phyloP scores from a whole-genome alignment of 257 asterid genomes.

The Marsdenia floribunda region DNA sequence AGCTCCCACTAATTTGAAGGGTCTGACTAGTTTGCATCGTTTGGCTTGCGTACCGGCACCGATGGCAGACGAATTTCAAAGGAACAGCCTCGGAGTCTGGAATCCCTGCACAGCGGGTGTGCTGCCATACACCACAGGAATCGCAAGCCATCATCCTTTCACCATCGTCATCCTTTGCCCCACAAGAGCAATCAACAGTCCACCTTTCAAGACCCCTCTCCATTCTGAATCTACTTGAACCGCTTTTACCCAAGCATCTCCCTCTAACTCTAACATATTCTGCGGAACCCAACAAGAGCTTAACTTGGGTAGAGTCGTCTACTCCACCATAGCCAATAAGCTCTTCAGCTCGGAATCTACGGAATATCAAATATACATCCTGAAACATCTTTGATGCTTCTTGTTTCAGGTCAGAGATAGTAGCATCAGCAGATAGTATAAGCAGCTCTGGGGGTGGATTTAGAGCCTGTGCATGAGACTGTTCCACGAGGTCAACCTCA shows the following conservation, averaged over 20 bases:
- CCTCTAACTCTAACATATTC: slow-evolving; percentile 55
- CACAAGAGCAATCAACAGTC: slow-evolving; percentile 84
- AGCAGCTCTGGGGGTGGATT: slow-evolving; percentile 82
- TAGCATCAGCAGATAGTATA: slow-evolving; percentile 59
- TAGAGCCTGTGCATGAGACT: slow-evolving; percentile 30
- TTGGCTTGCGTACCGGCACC: slow-evolving; percentile 36
- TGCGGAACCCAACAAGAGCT: slow-evolving; percentile 64
- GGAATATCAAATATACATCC: slow-evolving; percentile 68
- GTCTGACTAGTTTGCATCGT: slow-evolving; percentile 12
- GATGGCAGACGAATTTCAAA: slow-evolving; percentile 43
- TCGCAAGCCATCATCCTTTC: slow-evolving; percentile 98
- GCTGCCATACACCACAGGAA: slow-evolving; percentile 86
- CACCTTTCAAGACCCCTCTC: slow-evolving; percentile 89
- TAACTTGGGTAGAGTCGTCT: slow-evolving; percentile 74
- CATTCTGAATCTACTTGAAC: slow-evolving; percentile 63
- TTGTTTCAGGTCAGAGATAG: slow-evolving; percentile 74
- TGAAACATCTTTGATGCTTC: slow-evolving; percentile 82
- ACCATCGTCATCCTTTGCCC: slow-evolving; percentile 93
- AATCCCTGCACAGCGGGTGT: slow-evolving; percentile 82
- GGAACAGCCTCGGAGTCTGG: slow-evolving; percentile 63
- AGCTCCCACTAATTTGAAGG: slow-evolving; percentile 19
- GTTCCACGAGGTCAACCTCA: slow-evolving; percentile 73
- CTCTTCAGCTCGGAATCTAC: slow-evolving; percentile 81
- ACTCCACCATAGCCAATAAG: slow-evolving; percentile 70
- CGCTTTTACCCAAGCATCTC: slow-evolving; percentile 48